These are phyloP conservation scores for Fusarium sp. DNA, from an alignment of 2,329 filamentous ascomycete genomes.

Conservation along the genomic window DNA sequence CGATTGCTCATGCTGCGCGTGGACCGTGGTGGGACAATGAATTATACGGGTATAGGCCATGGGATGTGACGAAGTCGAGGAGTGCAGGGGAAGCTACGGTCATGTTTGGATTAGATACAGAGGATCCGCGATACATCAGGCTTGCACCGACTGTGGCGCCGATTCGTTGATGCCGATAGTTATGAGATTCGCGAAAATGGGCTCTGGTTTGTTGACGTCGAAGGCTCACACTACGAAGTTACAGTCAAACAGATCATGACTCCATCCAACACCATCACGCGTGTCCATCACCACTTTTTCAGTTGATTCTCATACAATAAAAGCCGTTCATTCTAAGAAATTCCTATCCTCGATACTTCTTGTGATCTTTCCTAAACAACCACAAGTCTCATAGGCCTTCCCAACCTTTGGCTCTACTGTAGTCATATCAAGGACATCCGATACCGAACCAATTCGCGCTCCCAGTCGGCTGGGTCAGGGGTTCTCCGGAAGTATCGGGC, in stretches of 20 bases:
- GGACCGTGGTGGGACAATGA: slow-evolving; percentile 37
- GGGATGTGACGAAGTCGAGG: slow-evolving; percentile 7
- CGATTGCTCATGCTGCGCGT: slow-evolving; percentile 32
- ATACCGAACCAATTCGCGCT: no score
- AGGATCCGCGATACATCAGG: slow-evolving; percentile 33
- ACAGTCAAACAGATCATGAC: not conserved
- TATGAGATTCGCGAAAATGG: not conserved
- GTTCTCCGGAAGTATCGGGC: no score
- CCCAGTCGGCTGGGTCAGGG: no score
- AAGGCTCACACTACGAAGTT: not conserved
- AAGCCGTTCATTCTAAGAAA: not conserved
- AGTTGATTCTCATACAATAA: not conserved
- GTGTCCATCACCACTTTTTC: not conserved
- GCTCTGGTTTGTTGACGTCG: not conserved
- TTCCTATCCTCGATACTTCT: no score
- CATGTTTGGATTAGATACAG: slow-evolving; percentile 37
- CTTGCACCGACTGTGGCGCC: slow-evolving; percentile 32
- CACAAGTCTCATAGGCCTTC: no score
- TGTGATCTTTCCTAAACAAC: no score
- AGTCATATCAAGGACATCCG: no score
- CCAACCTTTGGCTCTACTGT: no score
- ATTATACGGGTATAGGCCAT: slow-evolving; percentile 16
- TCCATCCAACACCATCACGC: not conserved
- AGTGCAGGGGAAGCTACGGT: slow-evolving; percentile 21
- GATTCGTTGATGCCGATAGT: not conserved